A percentile compares a stretch with the other conserved stretches of the same genome.
Evolutionary conservation across 2,329 filamentous ascomycete genomes (phyloP).

Genomic region (Acrodontium crateriforme): DNA sequence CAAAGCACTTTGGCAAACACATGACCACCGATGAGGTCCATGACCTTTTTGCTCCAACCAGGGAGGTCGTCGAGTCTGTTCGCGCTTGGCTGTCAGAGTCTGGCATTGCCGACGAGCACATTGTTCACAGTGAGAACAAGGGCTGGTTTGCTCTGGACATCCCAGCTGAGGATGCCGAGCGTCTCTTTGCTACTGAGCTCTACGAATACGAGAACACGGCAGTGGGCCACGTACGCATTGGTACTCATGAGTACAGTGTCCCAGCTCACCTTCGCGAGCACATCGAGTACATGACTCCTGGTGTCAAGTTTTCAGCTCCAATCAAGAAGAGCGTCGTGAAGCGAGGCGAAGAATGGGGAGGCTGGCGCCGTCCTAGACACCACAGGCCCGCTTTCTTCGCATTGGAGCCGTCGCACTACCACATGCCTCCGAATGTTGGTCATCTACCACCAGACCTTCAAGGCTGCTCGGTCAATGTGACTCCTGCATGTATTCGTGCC

Average conservation of each 20-base stretch:
- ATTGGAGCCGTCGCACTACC: no score
- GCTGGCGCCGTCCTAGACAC: no score
- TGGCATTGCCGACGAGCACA: conserved; percentile 9
- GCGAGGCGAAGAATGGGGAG: no score
- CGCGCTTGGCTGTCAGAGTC: conserved; percentile 23
- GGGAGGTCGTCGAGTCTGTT: conserved; percentile 19
- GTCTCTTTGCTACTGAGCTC: no score
- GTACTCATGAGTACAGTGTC: conserved; percentile 15
- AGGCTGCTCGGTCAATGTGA: conserved; percentile 18
- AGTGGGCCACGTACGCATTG: no score
- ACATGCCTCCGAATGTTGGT: conserved; percentile 3
- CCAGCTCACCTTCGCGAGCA: conserved; percentile 11
- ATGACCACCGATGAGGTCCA: conserved; percentile 21
- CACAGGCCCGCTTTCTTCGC: no score
- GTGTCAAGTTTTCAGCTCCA: no score
- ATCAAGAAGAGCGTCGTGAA: no score
- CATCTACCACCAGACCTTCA: conserved; percentile 8
- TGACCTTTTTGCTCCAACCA: conserved; percentile 25
- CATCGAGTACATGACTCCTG: conserved; percentile 18
- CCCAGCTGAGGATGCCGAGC: no score
- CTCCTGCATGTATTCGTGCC: conserved; percentile 27
- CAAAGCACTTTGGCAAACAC: conserved; percentile 18
- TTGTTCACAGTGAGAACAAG: conserved; percentile 3
- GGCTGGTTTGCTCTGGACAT: no score
- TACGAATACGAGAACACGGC: no score